phyloP scores from a whole-genome alignment of 768 basidiomycete genomes.

The Podaxis sp. region DNA sequence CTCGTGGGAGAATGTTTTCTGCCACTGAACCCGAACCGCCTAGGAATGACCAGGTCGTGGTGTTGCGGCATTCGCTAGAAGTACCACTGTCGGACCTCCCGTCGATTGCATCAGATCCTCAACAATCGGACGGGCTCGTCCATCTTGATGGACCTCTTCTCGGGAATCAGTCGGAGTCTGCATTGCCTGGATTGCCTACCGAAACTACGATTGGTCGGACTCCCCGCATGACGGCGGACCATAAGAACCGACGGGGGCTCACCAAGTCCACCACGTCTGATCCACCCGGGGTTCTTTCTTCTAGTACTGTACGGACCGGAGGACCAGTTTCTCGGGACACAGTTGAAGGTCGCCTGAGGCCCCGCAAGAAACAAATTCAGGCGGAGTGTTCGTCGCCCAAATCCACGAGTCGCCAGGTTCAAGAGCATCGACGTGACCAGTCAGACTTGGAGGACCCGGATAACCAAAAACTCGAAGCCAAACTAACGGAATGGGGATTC shows the following conservation, averaged over 20 bases:
- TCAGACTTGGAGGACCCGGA: too few relatives aligned
- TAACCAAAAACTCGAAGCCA: background rate
- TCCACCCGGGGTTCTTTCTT: background rate
- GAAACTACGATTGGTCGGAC: background rate
- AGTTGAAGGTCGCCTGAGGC: background rate
- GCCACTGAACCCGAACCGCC: background rate
- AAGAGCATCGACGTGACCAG: background rate
- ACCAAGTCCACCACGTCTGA: background rate
- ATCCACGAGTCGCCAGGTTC: background rate
- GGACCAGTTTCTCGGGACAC: background rate
- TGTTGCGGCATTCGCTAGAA: background rate
- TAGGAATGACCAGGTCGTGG: background rate
- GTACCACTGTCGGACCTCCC: background rate
- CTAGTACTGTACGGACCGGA: background rate
- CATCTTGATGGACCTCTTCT: background rate
- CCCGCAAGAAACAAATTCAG: background rate
- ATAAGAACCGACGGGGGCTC: background rate
- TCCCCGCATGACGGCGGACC: background rate
- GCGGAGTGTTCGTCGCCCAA: background rate
- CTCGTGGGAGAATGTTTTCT: background rate
- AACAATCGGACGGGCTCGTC: background rate
- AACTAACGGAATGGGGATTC: background rate
- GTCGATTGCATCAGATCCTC: background rate
- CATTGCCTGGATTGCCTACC: background rate
- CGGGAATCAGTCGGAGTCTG: background rate